Conservation (phyloP, 2,329 filamentous ascomycete genomes). For the Pseudogymnoascus sp. region DNA sequence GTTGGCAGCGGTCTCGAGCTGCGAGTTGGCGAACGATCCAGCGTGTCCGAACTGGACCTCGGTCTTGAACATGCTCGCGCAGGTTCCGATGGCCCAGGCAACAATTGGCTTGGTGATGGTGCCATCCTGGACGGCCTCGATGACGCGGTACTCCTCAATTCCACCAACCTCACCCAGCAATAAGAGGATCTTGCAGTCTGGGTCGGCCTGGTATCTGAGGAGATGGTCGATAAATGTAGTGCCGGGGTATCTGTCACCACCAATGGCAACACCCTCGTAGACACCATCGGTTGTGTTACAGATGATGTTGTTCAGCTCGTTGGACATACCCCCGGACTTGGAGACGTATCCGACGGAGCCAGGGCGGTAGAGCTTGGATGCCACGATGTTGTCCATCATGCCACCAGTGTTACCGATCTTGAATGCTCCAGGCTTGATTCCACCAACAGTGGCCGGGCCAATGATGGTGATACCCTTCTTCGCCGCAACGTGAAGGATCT, state of each 20-base stretch:
- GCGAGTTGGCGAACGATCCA: conserved; percentile 97
- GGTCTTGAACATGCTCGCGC: conserved; percentile 99
- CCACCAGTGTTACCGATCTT: conserved; percentile 99
- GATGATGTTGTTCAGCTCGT: conserved; percentile 99
- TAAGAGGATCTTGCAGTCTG: conserved; percentile 94
- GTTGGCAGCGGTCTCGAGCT: conserved; percentile 89
- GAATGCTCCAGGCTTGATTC: conserved; percentile 98
- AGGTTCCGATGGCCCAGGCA: conserved; percentile 98
- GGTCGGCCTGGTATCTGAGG: conserved; percentile 91
- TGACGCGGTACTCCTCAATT: conserved; percentile 99
- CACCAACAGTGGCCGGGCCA: conserved; percentile 94
- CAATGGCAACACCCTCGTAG: conserved; percentile 97
- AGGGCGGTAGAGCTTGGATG: conserved; percentile 99
- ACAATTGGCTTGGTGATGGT: conserved; percentile 97
- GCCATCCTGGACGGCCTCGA: conserved; percentile 92
- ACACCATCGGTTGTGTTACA: conserved; percentile 94
- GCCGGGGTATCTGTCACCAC: conserved; percentile 96
- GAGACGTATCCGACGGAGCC: conserved; percentile 98
- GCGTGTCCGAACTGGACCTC: conserved; percentile 99
- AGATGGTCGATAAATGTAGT: conserved; percentile 99
- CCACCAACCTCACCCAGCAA: conserved; percentile 97
- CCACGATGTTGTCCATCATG: conserved; percentile 99
- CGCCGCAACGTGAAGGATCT: conserved; percentile 92
- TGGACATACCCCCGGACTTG: conserved; percentile 99
- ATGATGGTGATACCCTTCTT: conserved; percentile 99